These are phyloP conservation scores for Collybia nuda DNA, from an alignment of 768 basidiomycete genomes.

Conservation along the genomic window DNA sequence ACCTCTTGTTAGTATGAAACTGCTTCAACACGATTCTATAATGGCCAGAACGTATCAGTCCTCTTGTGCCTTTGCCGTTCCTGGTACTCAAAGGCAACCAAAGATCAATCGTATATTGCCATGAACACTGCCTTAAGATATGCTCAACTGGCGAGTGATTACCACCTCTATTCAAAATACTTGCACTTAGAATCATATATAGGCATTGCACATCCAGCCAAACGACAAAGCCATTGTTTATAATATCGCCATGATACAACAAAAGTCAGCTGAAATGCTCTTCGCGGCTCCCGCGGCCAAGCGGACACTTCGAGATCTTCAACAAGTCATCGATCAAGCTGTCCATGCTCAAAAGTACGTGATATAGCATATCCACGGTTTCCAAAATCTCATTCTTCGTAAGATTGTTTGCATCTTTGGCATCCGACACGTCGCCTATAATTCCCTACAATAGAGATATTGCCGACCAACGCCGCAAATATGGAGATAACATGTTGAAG, in stretches of 20 bases:
- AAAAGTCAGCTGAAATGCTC: slow-evolving; percentile 91
- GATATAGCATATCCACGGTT: not conserved
- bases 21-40: slow-evolving; percentile 77
- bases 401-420: slow-evolving; percentile 84
- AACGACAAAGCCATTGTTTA: slow-evolving; percentile 89
- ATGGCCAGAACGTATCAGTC: slow-evolving; percentile 70
- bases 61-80: slow-evolving; percentile 87
- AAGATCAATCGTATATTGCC: slow-evolving; percentile 78
- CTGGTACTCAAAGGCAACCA: slow-evolving; percentile 93
- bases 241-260: slow-evolving; percentile 98
- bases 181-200: slow-evolving; percentile 4
- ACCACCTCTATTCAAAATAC: not conserved
- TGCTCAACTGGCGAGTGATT: slow-evolving; percentile 65
- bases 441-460: slow-evolving; percentile 87
- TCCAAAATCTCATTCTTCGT: slow-evolving; percentile 4
- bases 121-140: slow-evolving; percentile 86
- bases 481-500: slow-evolving; percentile 84
- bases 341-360: slow-evolving; percentile 83
- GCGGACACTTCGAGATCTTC: slow-evolving; percentile 78
- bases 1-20: slow-evolving; percentile 75
- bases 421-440: slow-evolving; percentile 62
- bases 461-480: slow-evolving; percentile 86
- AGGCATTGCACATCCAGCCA: slow-evolving; percentile 87
- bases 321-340: slow-evolving; percentile 77
- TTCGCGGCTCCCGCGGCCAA: slow-evolving; percentile 72